Evolutionary conservation across 2,329 filamentous ascomycete species (phyloP).

Genomic region (Cytospora chrysosperma): DNA sequence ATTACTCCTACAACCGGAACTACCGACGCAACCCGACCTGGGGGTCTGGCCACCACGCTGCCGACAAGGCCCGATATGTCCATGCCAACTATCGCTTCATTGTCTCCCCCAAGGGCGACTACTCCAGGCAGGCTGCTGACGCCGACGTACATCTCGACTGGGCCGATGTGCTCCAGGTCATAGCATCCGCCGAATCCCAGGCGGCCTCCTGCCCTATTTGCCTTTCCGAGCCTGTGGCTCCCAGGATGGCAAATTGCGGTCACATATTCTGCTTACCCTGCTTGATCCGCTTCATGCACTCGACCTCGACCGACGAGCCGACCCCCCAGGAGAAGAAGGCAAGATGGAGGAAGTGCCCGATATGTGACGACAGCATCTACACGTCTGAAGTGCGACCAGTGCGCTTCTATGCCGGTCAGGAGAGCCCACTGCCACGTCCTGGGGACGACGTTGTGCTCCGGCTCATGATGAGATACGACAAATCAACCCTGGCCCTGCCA

Average conservation of each 20-base stretch:
- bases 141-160: slow-evolving; percentile 90
- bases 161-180: slow-evolving; percentile 84
- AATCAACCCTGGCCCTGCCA: slow-evolving; percentile 84
- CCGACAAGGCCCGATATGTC: slow-evolving; percentile 86
- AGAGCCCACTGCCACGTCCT: slow-evolving; percentile 74
- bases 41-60: slow-evolving; percentile 87
- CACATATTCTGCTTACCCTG: slow-evolving; percentile 97
- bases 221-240: slow-evolving; percentile 85
- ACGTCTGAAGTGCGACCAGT: slow-evolving; percentile 87
- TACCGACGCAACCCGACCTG: slow-evolving; percentile 73
- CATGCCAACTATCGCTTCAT: slow-evolving; percentile 98
- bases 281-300: slow-evolving; percentile 93
- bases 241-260: slow-evolving; percentile 94
- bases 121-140: slow-evolving; percentile 76
- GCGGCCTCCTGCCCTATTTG: slow-evolving; percentile 90
- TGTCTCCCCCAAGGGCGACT: slow-evolving; percentile 78
- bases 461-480: slow-evolving; percentile 75
- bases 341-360: slow-evolving; percentile 92
- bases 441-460: slow-evolving; percentile 88
- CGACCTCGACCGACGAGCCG: slow-evolving; percentile 68
- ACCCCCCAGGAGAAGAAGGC: slow-evolving; percentile 42
- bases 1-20: slow-evolving; percentile 52
- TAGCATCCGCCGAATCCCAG: slow-evolving; percentile 89
- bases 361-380: slow-evolving; percentile 93
- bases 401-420: slow-evolving; percentile 86